phyloP scores from a whole-genome alignment of 176 grass and related monocot genomes.

The Oryza glaberrima region DNA sequence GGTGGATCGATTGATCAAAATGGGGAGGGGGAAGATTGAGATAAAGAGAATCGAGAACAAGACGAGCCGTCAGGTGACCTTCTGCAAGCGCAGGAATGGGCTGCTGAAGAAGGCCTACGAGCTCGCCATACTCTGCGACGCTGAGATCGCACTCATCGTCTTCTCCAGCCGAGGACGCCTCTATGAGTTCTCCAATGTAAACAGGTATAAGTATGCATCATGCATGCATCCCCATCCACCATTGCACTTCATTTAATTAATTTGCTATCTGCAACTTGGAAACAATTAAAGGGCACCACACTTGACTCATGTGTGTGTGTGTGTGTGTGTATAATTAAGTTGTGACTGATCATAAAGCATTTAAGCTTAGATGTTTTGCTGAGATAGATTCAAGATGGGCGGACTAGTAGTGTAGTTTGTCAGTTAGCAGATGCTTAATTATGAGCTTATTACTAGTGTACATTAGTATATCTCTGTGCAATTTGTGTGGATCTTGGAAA shows the following conservation, averaged over 20 bases:
- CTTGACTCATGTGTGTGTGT: too few species aligned
- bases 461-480: neutral
- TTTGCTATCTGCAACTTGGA: neutral
- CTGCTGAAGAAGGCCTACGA: slow-evolving; percentile 57
- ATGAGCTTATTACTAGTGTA: neutral
- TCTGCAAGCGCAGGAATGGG: slow-evolving; percentile 54
- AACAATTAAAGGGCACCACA: too few species aligned
- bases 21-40: slow-evolving; percentile 55
- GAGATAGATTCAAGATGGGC: too few species aligned
- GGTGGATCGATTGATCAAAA: neutral
- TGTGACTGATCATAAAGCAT: too few species aligned
- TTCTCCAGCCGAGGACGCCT: slow-evolving; percentile 52
- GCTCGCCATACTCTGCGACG: slow-evolving; percentile 51
- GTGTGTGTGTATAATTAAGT: too few species aligned
- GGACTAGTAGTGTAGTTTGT: too few species aligned
- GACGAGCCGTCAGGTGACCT: slow-evolving; percentile 53
- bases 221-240: neutral
- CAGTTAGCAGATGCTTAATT: neutral
- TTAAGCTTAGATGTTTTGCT: too few species aligned
- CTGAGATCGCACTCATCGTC: slow-evolving; percentile 49
- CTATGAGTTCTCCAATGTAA: slow-evolving; percentile 43
- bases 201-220: slow-evolving; percentile 33
- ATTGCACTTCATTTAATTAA: neutral
- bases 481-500: neutral
- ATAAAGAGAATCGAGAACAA: slow-evolving; percentile 59